These are phyloP conservation scores for Xylaria sp. DNA, from an alignment of 2,329 filamentous ascomycete species.

Conservation along the genomic window DNA sequence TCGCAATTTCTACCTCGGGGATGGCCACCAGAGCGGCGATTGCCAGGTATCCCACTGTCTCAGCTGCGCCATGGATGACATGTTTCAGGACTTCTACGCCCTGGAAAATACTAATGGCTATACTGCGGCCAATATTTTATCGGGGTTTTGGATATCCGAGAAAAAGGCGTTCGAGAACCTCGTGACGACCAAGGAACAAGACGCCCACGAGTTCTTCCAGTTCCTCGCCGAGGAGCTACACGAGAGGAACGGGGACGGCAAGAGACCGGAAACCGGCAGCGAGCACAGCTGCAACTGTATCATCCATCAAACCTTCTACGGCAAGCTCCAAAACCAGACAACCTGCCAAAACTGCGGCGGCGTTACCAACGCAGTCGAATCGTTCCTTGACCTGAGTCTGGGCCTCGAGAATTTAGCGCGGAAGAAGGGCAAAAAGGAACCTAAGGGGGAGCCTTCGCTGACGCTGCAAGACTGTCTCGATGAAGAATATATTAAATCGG, in stretches of 20 bases:
- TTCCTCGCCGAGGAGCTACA: conserved; percentile 94
- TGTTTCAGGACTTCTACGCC: conserved; percentile 78
- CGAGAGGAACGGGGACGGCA: conserved; percentile 78
- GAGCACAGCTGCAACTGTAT: conserved; percentile 84
- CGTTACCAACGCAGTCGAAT: conserved; percentile 83
- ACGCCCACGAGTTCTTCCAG: conserved; percentile 97
- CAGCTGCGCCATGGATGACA: conserved; percentile 77
- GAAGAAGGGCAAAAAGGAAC: conserved; percentile 67
- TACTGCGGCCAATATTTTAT: conserved; percentile 87
- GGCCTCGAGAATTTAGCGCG: conserved; percentile 82
- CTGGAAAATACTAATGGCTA: conserved; percentile 87
- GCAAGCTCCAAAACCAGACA: conserved; percentile 88
- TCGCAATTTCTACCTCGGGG: conserved; percentile 89
- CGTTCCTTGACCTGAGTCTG: conserved; percentile 89
- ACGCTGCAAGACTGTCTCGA: conserved; percentile 80
- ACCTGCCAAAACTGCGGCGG: conserved; percentile 90
- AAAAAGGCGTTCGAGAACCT: conserved; percentile 77
- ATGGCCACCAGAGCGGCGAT: conserved; percentile 83
- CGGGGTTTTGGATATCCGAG: conserved; percentile 89
- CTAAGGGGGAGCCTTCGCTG: conserved; percentile 60
- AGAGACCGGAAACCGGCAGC: conserved; percentile 67
- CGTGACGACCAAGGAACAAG: conserved; percentile 93
- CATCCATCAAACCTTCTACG: conserved; percentile 94
- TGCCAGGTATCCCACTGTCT: conserved; percentile 74
- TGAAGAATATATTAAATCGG: conserved; percentile 85